Percentiles rank a stretch among this genome's conserved stretches.
Evolutionary conservation across 495 filamentous ascomycete species (phyloP).

Genomic region (Pyronema domesticum): DNA sequence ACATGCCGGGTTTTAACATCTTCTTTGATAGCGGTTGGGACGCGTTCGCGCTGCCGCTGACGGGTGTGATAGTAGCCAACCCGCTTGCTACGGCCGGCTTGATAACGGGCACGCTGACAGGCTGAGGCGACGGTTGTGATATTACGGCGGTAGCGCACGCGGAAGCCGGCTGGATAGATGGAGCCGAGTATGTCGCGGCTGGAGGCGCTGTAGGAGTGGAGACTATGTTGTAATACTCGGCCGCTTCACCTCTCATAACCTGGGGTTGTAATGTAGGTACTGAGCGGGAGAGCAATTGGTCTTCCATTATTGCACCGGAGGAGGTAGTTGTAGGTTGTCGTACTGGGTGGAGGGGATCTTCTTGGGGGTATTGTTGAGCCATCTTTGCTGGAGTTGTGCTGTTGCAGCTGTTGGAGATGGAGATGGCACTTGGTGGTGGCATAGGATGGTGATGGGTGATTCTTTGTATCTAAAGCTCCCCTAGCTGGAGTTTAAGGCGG

Average conservation of each 20-base stretch:
- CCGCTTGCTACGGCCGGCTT: neutral
- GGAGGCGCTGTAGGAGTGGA: conserved; percentile 4
- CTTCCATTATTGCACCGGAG: no score
- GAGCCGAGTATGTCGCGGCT: conserved; percentile 2
- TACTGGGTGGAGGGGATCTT: no score
- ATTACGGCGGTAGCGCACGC: neutral
- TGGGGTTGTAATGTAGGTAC: no score
- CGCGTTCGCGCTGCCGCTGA: no score
- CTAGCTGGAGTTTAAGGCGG: neutral
- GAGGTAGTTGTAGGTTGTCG: no score
- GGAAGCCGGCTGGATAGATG: neutral
- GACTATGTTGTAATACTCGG: conserved; percentile 10
- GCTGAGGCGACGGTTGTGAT: neutral
- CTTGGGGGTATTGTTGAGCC: no score
- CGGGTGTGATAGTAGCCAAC: neutral
- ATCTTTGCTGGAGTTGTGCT: neutral
- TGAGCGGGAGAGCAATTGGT: no score
- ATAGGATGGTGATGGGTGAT: neutral
- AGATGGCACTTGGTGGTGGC: conserved; percentile 8
- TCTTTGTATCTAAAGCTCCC: neutral
- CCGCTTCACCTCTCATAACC: conserved; percentile 2
- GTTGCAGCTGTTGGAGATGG: conserved; percentile 6
- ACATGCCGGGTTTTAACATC: no score
- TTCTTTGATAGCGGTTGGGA: no score
- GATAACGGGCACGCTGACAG: neutral